Percentiles rank a stretch among this genome's conserved stretches.
These are phyloP conservation scores for Lachancea cidri DNA, from an alignment of 805 yeast species.

Conservation along the genomic window DNA sequence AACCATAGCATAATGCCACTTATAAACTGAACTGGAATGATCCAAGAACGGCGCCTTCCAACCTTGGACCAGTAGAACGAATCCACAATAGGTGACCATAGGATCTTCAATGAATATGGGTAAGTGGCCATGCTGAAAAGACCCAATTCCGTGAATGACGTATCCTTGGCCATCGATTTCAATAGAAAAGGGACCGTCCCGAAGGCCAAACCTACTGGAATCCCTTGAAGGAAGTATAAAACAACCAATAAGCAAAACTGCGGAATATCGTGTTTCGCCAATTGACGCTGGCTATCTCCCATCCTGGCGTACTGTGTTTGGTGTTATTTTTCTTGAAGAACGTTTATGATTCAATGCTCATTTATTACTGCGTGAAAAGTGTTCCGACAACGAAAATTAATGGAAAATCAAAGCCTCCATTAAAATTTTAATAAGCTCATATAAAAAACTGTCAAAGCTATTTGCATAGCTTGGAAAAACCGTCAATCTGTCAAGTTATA, in stretches of 20 bases:
- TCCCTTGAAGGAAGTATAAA: slow-evolving; percentile 85
- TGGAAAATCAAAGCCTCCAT: too few species aligned
- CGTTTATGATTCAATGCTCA: background rate
- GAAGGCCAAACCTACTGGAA: slow-evolving; percentile 93
- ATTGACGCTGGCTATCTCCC: slow-evolving; percentile 3
- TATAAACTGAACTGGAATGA: slow-evolving; percentile 83
- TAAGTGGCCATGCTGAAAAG: slow-evolving; percentile 87
- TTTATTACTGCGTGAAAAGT: background rate
- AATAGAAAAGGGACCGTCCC: slow-evolving; percentile 90
- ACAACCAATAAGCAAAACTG: slow-evolving; percentile 70
- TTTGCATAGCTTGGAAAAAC: too few species aligned
- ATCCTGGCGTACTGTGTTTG: background rate
- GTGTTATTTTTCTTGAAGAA: background rate
- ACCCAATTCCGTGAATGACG: slow-evolving; percentile 86
- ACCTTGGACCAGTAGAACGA: slow-evolving; percentile 61
- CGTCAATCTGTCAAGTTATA: too few species aligned
- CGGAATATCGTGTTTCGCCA: slow-evolving; percentile 52
- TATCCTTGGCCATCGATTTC: slow-evolving; percentile 53
- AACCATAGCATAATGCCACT: slow-evolving; percentile 62
- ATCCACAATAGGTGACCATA: slow-evolving; percentile 97
- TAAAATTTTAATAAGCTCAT: too few species aligned
- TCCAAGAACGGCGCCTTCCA: slow-evolving; percentile 92
- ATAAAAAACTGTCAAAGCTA: too few species aligned
- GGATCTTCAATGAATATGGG: slow-evolving; percentile 85
- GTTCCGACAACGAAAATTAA: too few species aligned